These are phyloP conservation scores for Blastobotrys petasosporus DNA, from an alignment of 1,139 yeast genomes.

Conservation along the genomic window DNA sequence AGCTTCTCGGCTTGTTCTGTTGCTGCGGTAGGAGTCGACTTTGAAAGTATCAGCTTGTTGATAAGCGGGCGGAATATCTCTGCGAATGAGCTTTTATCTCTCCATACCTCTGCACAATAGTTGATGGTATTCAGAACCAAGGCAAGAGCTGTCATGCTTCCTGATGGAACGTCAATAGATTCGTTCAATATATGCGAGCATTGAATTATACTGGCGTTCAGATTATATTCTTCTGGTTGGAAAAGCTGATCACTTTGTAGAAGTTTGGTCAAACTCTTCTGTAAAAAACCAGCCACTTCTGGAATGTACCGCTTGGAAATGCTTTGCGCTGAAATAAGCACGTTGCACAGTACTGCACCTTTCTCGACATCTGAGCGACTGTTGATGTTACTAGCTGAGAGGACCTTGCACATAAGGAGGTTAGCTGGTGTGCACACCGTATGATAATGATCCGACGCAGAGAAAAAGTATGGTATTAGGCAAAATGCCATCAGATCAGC, in stretches of 20 bases:
- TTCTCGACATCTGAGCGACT: slow-evolving; percentile 33
- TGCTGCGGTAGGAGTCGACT: background rate
- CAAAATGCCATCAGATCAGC: slow-evolving; percentile 56
- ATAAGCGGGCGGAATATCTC: slow-evolving; percentile 49
- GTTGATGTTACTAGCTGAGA: slow-evolving; percentile 39
- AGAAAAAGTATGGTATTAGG: slow-evolving; percentile 68
- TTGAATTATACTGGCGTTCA: background rate
- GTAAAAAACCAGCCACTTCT: slow-evolving; percentile 60
- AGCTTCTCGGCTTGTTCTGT: slow-evolving; percentile 33
- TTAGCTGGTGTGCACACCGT: slow-evolving; percentile 80
- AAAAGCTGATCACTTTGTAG: background rate
- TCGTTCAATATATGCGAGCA: background rate
- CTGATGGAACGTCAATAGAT: background rate
- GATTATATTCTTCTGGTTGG: background rate
- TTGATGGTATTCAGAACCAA: slow-evolving; percentile 8
- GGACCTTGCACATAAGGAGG: slow-evolving; percentile 63
- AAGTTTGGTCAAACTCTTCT: slow-evolving; percentile 40
- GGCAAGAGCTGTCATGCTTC: too few species aligned
- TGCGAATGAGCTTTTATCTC: slow-evolving; percentile 54
- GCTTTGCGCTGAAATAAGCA: slow-evolving; percentile 66
- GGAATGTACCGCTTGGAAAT: slow-evolving; percentile 77
- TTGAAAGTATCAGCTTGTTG: slow-evolving; percentile 10
- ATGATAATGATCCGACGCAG: slow-evolving; percentile 95
- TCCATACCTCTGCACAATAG: slow-evolving; percentile 44
- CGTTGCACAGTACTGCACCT: slow-evolving; percentile 43